Evolutionary conservation across 2,329 filamentous ascomycete species (phyloP), one percentile per base, ranked within the genome.

Genomic region (Stylonectria norvegica): DNA sequence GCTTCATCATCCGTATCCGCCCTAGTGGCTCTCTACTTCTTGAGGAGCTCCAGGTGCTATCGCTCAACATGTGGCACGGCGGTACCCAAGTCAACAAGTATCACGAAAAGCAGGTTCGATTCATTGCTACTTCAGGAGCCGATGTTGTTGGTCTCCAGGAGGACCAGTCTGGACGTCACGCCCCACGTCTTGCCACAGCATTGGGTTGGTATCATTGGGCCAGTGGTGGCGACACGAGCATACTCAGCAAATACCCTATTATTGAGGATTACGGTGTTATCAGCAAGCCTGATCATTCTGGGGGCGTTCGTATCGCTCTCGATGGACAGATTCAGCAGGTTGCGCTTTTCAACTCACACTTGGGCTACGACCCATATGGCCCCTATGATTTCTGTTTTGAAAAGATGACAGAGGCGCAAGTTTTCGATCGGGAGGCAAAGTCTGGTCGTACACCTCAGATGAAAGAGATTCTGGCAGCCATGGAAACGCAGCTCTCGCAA

Each of bases 361-460:
- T 69, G 5, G 65, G 60, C 2, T 63, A 60, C 29, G 50, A 54
- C 16, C 68, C 68, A 0, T 70, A 71, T 31, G 67, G 68, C 0
- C 68, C 68, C 0, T 70, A 70, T 43, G 67, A 68, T 34, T 65
- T 68, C 41, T 70, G 68, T 57, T 69, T 61, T 31, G 53, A 63
- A 28, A 52, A 61, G 12, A 59, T 62, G 55, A 47, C 52, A 2
- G 45, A 58, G 3, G 61, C 64, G 1, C 37, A 57, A 33, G 63
- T 69, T 4, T 45, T 68, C 2, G 36, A 57, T 40, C 52, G 58
- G 6, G 68, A 70, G 43, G 52, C 42, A 5, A 23, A 60, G 29
- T 69, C 66, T 0, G 59, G 63, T 1, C 66, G 68, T 7, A 65
- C 63, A 2, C 56, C 55, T 12, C 64, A 70, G 42, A 67, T 69